phyloP scores from a whole-genome alignment of 2,329 filamentous ascomycete genomes.

The Aspergillus tamarii region DNA sequence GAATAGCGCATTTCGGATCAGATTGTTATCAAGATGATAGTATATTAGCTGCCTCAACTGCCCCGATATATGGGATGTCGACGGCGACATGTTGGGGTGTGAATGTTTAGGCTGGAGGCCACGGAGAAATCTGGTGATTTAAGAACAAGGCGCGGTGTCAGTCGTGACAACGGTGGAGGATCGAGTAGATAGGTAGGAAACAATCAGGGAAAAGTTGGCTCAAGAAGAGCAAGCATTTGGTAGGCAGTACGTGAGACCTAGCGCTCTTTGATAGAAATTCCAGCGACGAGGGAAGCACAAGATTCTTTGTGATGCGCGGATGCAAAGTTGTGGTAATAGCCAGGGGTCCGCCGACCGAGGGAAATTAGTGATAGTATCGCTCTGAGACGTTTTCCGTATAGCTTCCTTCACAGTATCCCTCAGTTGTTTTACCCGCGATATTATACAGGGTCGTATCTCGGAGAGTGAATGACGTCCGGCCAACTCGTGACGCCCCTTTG shows the following conservation, averaged over 20 bases:
- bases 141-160: constrained; percentile 11
- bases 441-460: constrained; percentile 13
- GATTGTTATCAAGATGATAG: constrained; percentile 84
- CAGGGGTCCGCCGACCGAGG: background rate
- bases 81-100: constrained; percentile 55
- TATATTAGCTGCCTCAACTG: constrained; percentile 69
- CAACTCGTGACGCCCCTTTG: constrained; percentile 28
- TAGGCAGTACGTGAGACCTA: constrained; percentile 3
- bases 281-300: constrained; percentile 20
- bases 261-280: background rate
- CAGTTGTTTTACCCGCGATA: background rate
- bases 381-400: background rate
- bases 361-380: background rate
- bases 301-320: constrained; percentile 7
- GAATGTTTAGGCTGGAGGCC: background rate
- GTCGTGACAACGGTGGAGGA: constrained; percentile 15
- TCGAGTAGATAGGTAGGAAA: constrained; percentile 1
- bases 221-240: constrained; percentile 20
- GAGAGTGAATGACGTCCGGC: constrained; percentile 26
- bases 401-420: background rate
- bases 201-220: constrained; percentile 3
- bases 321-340: constrained; percentile 1
- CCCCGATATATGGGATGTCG: constrained; percentile 57
- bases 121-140: background rate
- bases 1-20: constrained; percentile 88